Evolutionary conservation across 2,329 filamentous ascomycete genomes (phyloP), one percentile per base, ranked within the genome.

Genomic region (Lecanicillium sp.): DNA sequence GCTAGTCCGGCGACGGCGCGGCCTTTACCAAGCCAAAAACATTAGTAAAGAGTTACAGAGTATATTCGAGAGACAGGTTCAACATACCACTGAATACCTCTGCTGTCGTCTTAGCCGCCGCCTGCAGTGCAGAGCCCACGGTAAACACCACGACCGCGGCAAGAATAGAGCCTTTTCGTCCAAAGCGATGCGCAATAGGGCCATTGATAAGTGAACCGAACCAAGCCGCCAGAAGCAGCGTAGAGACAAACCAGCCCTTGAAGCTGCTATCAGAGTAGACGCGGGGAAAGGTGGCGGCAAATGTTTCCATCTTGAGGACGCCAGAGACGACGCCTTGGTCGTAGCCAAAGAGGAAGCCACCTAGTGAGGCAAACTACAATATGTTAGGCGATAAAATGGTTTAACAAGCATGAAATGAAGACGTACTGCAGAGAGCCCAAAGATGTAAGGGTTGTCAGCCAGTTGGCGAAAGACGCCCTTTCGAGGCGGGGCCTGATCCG

Each of bases 181-280:
- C 53, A 17, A 62, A 38, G 3, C 45, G 49, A 40, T 64, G 60
- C 18, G 60, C 59, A 18, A 64, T 46, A 2, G 63, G 57, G 1
- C 63, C 63, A 38, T 64, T 64, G 43, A 59, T 37, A 18, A 73
- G 53, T 2, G 69, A 70, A 3, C 70, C 70, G 35, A 69, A 51
- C 66, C 66, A 71, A 5, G 68, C 69, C 35, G 63, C 53, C 1
- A 73, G 53, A 9, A 70, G 50, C 4, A 74, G 51, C 3, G 63
- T 67, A 5, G 70, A 70, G 2, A 71, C 67, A 37, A 73, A 70
- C 68, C 70, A 73, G 22, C 68, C 69, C 43, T 71, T 69, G 52
- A 69, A 69, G 9, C 60, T 49, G 42, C 58, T 64, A 41, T 71
- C 65, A 1, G 56, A 40, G 35, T 60, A 65, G 13, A 70, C 56